Conservation (phyloP, 495 filamentous ascomycete species). For the Penicillium nucicola region DNA sequence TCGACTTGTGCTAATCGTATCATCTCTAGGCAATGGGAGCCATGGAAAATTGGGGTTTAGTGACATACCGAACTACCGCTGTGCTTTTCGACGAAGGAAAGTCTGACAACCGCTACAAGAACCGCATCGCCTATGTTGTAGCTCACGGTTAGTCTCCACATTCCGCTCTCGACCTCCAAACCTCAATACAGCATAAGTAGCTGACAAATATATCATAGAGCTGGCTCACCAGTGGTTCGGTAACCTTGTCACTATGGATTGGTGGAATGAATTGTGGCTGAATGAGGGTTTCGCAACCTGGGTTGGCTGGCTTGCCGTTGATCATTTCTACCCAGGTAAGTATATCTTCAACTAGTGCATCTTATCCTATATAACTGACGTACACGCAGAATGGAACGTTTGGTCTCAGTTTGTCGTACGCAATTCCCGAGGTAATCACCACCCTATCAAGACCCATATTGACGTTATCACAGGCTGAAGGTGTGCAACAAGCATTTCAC, state of each 20-base stretch:
- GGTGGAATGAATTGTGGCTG: conserved; percentile 96
- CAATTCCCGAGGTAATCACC: conserved; percentile 51
- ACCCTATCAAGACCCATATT: conserved; percentile 20
- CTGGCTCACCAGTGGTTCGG: conserved; percentile 99
- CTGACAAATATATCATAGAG: conserved; percentile 45
- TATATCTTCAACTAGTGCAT: background rate
- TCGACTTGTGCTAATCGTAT: conserved; percentile 25
- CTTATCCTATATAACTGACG: conserved; percentile 4
- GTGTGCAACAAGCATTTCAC: conserved; percentile 83
- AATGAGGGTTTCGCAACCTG: conserved; percentile 98
- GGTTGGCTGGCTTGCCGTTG: conserved; percentile 92
- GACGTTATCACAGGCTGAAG: conserved; percentile 64
- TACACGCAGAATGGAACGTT: conserved; percentile 73
- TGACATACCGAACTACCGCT: conserved; percentile 92
- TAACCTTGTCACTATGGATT: conserved; percentile 78
- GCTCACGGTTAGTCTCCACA: conserved; percentile 54
- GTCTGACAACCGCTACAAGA: conserved; percentile 83
- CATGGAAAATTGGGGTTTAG: conserved; percentile 90
- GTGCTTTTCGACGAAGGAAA: conserved; percentile 89
- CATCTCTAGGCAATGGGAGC: conserved; percentile 59
- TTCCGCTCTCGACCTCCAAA: conserved; percentile 2
- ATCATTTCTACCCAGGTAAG: conserved; percentile 79
- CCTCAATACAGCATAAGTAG: background rate
- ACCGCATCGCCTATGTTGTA: conserved; percentile 90
- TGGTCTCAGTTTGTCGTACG: conserved; percentile 92